phyloP scores from a whole-genome alignment of 306 rosid species.

The Mucuna pruriens region DNA sequence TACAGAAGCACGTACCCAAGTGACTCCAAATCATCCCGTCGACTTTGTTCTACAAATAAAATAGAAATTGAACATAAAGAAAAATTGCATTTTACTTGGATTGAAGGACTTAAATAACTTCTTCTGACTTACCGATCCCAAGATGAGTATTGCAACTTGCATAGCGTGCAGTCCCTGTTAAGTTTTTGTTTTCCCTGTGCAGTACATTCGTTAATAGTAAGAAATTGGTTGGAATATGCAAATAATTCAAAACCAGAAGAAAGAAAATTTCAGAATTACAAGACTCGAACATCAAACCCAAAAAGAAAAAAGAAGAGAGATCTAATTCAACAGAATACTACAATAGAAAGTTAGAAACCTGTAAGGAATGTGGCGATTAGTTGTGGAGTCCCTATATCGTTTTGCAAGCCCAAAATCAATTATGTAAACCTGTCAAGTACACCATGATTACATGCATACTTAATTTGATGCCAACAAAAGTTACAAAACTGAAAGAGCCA shows the following conservation, averaged over 20 bases:
- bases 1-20: constrained; percentile 96
- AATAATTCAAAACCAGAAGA: not conserved
- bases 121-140: constrained; percentile 75
- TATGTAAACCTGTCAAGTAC: constrained; percentile 69
- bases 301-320: not conserved
- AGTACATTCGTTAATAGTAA: constrained; percentile 9
- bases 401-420: constrained; percentile 97
- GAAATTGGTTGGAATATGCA: not conserved
- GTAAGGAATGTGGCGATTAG: constrained; percentile 92
- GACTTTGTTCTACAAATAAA: constrained; percentile 84
- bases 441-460: not conserved
- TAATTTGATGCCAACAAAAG: constrained; percentile 6
- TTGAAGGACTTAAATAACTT: constrained; percentile 16
- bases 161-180: constrained; percentile 95
- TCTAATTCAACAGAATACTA: not conserved
- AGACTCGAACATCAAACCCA: not conserved
- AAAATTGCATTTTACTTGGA: not conserved
- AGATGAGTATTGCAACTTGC: constrained; percentile 98
- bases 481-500: not conserved
- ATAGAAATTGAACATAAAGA: constrained; percentile 22
- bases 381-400: constrained; percentile 80
- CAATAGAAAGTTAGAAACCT: constrained; percentile 48
- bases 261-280: not conserved
- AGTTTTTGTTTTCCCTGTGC: constrained; percentile 83
- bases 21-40: constrained; percentile 98